Evolutionary conservation across 164 flowering plant genomes (phyloP), one percentile per base, ranked within the genome.

Genomic region (Houttuynia cordata): DNA sequence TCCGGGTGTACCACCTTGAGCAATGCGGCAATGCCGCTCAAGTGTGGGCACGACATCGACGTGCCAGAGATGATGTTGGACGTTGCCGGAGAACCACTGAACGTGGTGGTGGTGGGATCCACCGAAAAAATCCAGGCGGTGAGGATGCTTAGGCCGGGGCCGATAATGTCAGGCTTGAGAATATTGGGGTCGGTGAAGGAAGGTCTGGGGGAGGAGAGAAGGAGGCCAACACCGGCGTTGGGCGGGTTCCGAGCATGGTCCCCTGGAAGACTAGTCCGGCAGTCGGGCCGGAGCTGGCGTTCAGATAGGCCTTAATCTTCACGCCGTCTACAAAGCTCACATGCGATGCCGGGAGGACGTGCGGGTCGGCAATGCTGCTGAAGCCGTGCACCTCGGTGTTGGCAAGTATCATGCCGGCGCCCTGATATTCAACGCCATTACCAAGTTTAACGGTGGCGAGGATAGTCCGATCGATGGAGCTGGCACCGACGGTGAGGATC

Each of bases 181-280:
- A 86, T 68, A 67, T 82, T 81, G 9, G 84, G 84, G 10, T 80
- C 56, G 21, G 77, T 45, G 12, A 86, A 70, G 67, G 77, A 84
- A 54, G 93, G 93, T 1, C 93, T 89, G 70, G 86, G 82, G 8
- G 89, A 84, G 51, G n/a, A n/a, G 93, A 84, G 68, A 79, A 86
- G 57, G 69, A 68, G 4, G 83, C 80, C 17, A 84, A 79, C 1
- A 56, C 39, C 19, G 93, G 93, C 7, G 93, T 86, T 0, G 81
- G 79, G 13, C 80, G 1, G 96, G 86, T 49, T 20, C 77, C 77
- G 9, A 70, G n/a, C 8, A 47, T 19, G 1, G 77, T 74, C 17
- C 74, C 74, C 10, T 25, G 7, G 19, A 70, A 64, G 5, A 9
- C 7, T 10, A 74, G 59, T 15, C 60, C 63, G 1, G 66, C 75